Percentiles rank a stretch among this genome's conserved stretches.
These are phyloP conservation scores for Auriculariales sp. DNA, from an alignment of 768 basidiomycete genomes.

Conservation along the genomic window DNA sequence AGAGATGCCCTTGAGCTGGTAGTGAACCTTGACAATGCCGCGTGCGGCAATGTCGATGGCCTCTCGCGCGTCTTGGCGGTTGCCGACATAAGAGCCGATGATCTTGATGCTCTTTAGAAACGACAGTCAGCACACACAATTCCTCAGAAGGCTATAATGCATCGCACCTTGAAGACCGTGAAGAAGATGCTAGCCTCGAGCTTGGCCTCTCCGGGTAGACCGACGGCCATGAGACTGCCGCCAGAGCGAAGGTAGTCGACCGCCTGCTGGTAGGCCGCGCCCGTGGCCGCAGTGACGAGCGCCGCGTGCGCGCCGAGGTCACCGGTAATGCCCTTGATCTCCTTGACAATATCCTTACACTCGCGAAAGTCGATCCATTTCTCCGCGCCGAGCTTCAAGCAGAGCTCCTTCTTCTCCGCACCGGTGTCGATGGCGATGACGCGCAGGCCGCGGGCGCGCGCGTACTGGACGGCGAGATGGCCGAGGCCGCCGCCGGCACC, in stretches of 20 bases:
- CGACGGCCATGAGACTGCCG: constrained; percentile 67
- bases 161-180: constrained; percentile 51
- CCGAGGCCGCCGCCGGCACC: constrained; percentile 77
- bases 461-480: constrained; percentile 76
- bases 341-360: constrained; percentile 47
- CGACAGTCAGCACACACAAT: no score
- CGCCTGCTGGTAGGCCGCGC: constrained; percentile 11
- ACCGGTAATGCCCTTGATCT: constrained; percentile 41
- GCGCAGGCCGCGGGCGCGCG: constrained; percentile 57
- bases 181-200: constrained; percentile 55
- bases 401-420: constrained; percentile 51
- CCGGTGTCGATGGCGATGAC: constrained; percentile 77
- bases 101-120: no score
- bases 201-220: constrained; percentile 47
- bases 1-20: constrained; percentile 27
- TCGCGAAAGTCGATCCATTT: constrained; percentile 67
- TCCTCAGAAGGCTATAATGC: no score
- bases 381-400: constrained; percentile 51
- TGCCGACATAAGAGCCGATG: constrained; percentile 34
- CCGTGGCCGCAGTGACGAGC: constrained; percentile 43
- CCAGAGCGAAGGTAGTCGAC: constrained; percentile 47
- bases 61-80: constrained; percentile 73
- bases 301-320: constrained; percentile 56
- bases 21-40: constrained; percentile 55
- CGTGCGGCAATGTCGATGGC: constrained; percentile 60